A percentile compares a stretch with the other conserved stretches of the same genome.
Conservation (phyloP, 306 rosid genomes). For the Quercus rubra region DNA sequence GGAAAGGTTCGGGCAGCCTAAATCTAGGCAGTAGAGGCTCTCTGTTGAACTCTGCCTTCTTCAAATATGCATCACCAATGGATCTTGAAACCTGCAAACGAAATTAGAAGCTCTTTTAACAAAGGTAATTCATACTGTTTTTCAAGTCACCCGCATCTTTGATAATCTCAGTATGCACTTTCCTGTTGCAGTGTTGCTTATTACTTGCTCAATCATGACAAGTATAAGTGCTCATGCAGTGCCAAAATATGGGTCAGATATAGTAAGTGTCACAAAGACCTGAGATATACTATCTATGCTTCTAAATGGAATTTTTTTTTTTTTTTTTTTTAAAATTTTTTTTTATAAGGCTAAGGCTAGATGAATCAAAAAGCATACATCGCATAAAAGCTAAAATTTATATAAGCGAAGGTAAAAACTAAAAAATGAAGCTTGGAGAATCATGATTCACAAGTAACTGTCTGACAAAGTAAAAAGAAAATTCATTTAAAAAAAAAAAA, state of each 20-base stretch:
- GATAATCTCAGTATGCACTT: background rate
- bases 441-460: background rate
- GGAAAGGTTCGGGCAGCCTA: slow-evolving; percentile 63
- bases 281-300: background rate
- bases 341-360: background rate
- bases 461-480: background rate
- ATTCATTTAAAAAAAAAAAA: background rate
- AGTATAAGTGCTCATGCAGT: background rate
- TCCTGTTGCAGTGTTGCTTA: background rate
- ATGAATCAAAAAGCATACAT: background rate
- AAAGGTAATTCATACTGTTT: background rate
- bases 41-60: slow-evolving; percentile 66
- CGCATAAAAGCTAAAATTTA: background rate
- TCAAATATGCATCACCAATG: slow-evolving; percentile 84
- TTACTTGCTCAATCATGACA: background rate
- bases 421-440: background rate
- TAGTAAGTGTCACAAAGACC: background rate
- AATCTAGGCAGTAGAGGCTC: slow-evolving; percentile 61
- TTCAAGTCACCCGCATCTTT: background rate
- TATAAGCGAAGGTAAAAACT: background rate
- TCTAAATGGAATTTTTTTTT: background rate
- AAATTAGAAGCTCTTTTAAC: slow-evolving; percentile 14
- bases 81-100: slow-evolving; percentile 70
- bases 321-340: background rate
- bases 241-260: background rate